These are phyloP conservation scores for Astrocystis sublimbata DNA, from an alignment of 495 filamentous ascomycete genomes.

Conservation along the genomic window DNA sequence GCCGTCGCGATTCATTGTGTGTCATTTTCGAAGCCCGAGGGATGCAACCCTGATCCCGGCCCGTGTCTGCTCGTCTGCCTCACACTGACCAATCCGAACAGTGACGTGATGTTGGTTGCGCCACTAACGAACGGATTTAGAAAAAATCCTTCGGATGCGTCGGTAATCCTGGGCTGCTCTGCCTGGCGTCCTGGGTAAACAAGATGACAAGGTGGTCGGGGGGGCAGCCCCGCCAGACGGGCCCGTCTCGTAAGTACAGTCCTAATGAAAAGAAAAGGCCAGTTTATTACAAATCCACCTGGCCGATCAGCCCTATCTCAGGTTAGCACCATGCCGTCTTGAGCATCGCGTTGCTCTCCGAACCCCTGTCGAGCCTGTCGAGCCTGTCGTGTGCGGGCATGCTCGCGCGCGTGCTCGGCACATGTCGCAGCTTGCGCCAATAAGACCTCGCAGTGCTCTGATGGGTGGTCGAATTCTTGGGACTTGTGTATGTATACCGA, in stretches of 20 bases:
- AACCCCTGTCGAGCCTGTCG: too few relatives aligned
- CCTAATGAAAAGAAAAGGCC: not conserved
- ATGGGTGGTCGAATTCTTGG: too few relatives aligned
- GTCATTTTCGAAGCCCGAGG: not conserved
- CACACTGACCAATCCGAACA: slow-evolving; percentile 9
- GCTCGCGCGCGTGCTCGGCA: too few relatives aligned
- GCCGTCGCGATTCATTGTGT: slow-evolving; percentile 3
- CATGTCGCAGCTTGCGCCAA: too few relatives aligned
- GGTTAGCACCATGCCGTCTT: not conserved
- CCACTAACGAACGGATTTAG: slow-evolving; percentile 7
- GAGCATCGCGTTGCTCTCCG: too few relatives aligned
- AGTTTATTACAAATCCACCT: slow-evolving; percentile 7
- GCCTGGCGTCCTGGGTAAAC: too few relatives aligned
- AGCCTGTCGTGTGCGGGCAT: too few relatives aligned
- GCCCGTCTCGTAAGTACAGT: too few relatives aligned
- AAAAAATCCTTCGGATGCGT: slow-evolving; percentile 17
- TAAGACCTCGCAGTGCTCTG: too few relatives aligned
- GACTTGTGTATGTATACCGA: too few relatives aligned
- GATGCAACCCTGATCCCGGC: slow-evolving; percentile 9
- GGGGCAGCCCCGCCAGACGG: not conserved
- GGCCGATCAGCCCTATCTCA: not conserved
- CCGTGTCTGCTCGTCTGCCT: not conserved
- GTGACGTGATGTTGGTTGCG: slow-evolving; percentile 8
- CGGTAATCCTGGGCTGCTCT: too few relatives aligned
- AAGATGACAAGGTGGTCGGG: too few relatives aligned